Evolutionary conservation across 257 asterid species (phyloP), one percentile per base, ranked within the genome.

Genomic region (Solanum paucissectum): DNA sequence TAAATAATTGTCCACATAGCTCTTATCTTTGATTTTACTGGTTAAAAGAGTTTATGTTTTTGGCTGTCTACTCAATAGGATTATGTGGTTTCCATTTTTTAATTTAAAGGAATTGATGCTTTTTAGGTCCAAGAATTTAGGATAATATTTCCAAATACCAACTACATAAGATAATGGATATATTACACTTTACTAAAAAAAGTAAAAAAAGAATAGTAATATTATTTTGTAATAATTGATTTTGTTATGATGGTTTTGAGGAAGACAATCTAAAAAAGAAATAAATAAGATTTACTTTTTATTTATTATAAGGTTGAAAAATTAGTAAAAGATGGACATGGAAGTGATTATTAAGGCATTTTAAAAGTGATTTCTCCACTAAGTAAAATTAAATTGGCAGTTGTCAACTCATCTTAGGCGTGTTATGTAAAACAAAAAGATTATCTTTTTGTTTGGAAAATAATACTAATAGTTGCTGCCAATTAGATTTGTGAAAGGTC

Each of bases 341-440:
- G 37, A 85, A 62, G 86, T 60, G 89, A 88, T 86, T 89, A 88
- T 75, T 81, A 88, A 52, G 88, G 79, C 87, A 88, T 81, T 58
- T 46, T 3, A 29, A 81, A 79, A 82, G 69, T 37, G 86, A 9
- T 79, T 84, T 84, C 32, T 40, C 91, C 91, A 88, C 88, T 81
- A 87, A 58, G 58, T 27, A 87, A 46, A 86, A 82, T 73, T 32
- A 66, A 69, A 82, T 75, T 88, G 69, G 89, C 12, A 86, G 88
- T 72, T 88, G 88, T 88, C 89, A 38, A 23, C n/a, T 87, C 73
- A 90, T 79, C 60, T 75, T 64, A 84, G 81, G 55, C 36, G 10
- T 29, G 46, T 49, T 33, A 74, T 25, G 68, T 25, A 4, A 9
- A 81, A n/a, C 20, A 55, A 55, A 52, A 5, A 52, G 16, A 33